Percentiles rank a stretch among this genome's conserved stretches.
Conservation (phyloP, 306 rosid genomes). For the Hylodesmum podocarpum region DNA sequence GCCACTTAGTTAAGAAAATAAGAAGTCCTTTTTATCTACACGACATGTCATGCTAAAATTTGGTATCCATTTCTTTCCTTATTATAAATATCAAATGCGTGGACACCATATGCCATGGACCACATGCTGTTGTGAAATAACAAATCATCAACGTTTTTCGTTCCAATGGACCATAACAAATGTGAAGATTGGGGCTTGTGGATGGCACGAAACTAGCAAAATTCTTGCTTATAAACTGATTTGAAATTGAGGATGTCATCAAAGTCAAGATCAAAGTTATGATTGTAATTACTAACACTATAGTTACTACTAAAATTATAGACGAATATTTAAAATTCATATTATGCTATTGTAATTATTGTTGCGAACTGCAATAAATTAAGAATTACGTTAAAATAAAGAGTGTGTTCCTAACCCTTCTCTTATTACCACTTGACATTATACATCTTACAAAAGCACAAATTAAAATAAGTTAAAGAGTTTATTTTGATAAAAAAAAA, state of each 20-base stretch:
- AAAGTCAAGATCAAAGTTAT: neutral
- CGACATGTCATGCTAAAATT: neutral
- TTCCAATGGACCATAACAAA: neutral
- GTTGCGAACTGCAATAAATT: no score
- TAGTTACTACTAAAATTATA: no score
- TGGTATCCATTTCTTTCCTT: neutral
- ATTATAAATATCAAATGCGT: neutral
- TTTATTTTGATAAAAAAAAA: no score
- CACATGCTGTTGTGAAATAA: neutral
- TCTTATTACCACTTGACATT: no score
- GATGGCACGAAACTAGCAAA: slow-evolving; percentile 13
- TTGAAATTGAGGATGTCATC: neutral
- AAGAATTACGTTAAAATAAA: no score
- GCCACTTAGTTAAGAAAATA: no score
- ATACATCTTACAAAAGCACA: no score
- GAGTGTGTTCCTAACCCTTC: no score
- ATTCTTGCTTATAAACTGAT: neutral
- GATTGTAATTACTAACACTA: neutral
- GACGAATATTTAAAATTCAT: no score
- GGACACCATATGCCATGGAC: neutral
- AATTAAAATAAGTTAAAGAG: no score
- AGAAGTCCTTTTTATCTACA: neutral
- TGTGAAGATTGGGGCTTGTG: slow-evolving; percentile 11
- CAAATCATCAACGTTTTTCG: neutral
- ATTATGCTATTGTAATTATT: no score